A percentile compares a stretch with the other conserved stretches of the same genome.
phyloP scores from a whole-genome alignment of 202 grass and related monocot genomes.

The Dendrocalamus latiflorus region DNA sequence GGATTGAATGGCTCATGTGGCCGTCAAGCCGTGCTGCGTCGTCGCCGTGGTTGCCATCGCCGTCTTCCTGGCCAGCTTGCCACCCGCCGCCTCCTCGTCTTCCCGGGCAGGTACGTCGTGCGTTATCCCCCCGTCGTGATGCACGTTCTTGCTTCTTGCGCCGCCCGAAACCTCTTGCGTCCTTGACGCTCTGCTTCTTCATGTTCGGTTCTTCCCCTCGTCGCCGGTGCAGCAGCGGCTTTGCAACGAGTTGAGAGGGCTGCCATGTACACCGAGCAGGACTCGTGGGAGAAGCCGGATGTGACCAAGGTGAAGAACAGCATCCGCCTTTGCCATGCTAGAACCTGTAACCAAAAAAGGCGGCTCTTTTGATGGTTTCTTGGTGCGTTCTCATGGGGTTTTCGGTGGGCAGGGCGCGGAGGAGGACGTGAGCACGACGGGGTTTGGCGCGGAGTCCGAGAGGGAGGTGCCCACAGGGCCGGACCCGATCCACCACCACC shows the following conservation, averaged over 20 bases:
- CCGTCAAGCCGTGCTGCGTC: constrained; percentile 26
- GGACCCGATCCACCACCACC: constrained; percentile 81
- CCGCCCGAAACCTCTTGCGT: background rate
- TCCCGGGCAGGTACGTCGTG: constrained; percentile 33
- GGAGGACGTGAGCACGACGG: constrained; percentile 49
- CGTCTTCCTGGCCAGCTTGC: constrained; percentile 38
- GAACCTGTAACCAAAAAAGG: constrained; percentile 3
- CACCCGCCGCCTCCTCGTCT: constrained; percentile 9
- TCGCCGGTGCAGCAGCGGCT: constrained; percentile 25
- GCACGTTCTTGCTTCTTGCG: background rate
- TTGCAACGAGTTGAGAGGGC: constrained; percentile 29
- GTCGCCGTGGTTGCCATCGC: constrained; percentile 37
- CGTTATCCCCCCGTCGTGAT: background rate
- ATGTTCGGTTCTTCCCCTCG: background rate
- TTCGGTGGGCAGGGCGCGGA: constrained; percentile 25
- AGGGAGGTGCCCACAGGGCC: constrained; percentile 78
- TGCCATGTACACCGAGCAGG: constrained; percentile 35
- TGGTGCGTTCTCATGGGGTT: constrained; percentile 1
- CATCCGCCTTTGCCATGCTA: background rate
- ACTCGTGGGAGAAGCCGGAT: constrained; percentile 36
- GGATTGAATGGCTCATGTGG: constrained; percentile 35
- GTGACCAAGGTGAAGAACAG: constrained; percentile 37
- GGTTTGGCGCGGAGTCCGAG: constrained; percentile 47
- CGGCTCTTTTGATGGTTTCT: constrained; percentile 18
- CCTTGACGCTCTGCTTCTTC: background rate